These are phyloP conservation scores for Dinochytrium kinnereticum DNA, from an alignment of 371 early-diverging fungal species.

Conservation along the genomic window DNA sequence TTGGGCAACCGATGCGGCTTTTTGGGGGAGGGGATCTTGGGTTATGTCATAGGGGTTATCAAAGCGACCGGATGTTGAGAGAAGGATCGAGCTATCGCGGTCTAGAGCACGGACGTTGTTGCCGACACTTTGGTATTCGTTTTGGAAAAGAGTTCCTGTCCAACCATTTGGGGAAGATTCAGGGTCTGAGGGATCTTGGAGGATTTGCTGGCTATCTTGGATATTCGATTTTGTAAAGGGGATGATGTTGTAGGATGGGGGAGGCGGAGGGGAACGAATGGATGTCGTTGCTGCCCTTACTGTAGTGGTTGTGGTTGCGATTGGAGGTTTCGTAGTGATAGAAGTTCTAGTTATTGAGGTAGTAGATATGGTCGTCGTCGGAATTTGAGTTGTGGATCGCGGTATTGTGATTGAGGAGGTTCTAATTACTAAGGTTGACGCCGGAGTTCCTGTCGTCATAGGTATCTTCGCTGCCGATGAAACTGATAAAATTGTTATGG, in stretches of 20 bases:
- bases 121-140: slow-evolving; percentile 27
- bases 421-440: no score
- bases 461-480: no score
- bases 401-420: no score
- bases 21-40: slow-evolving; percentile 14
- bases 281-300: no score
- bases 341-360: no score
- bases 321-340: no score
- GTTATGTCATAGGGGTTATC: slow-evolving; percentile 12
- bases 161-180: slow-evolving; percentile 51
- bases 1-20: not conserved
- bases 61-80: not conserved
- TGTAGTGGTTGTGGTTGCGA: no score
- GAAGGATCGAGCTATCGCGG: no score
- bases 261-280: not conserved
- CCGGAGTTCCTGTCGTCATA: no score
- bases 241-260: not conserved
- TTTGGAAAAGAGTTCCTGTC: slow-evolving; percentile 30
- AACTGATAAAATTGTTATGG: no score
- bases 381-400: no score
- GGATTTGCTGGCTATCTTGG: slow-evolving; percentile 56
- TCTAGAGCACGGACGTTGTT: slow-evolving; percentile 46
- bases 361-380: no score
- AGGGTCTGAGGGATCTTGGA: slow-evolving; percentile 70
- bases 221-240: slow-evolving; percentile 49